Conservation (phyloP, 768 basidiomycete genomes). For the Tricholoma matsutake region DNA sequence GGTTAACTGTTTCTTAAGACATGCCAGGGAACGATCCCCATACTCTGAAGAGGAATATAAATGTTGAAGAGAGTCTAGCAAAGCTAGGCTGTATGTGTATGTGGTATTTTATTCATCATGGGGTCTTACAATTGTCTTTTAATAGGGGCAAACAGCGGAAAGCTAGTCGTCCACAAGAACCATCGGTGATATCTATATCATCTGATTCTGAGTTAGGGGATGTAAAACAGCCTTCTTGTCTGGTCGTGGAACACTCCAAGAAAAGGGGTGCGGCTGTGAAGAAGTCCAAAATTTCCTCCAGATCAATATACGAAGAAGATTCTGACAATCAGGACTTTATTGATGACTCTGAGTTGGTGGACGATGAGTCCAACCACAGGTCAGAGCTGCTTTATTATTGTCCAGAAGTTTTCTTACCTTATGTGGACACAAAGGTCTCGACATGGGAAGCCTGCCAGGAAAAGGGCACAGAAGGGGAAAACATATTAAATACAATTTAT, state of each 20-base stretch:
- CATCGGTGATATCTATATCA: not conserved
- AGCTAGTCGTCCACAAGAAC: not conserved
- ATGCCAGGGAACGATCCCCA: not conserved
- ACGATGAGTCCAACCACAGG: not conserved
- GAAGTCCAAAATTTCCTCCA: not conserved
- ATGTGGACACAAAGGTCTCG: not conserved
- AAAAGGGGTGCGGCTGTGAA: not conserved
- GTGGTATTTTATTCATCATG: not conserved
- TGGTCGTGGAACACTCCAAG: not conserved
- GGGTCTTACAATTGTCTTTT: not conserved
- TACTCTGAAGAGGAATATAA: not conserved
- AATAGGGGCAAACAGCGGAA: not conserved
- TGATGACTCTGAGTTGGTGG: not conserved
- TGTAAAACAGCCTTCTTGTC: not conserved
- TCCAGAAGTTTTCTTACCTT: not conserved
- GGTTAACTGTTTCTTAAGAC: not conserved
- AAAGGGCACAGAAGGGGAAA: not conserved
- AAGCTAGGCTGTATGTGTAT: not conserved
- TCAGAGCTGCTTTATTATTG: not conserved
- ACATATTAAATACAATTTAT: not conserved
- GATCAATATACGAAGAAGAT: not conserved
- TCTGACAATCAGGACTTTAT: not conserved
- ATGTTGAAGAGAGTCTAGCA: not conserved
- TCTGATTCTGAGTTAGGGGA: not conserved
- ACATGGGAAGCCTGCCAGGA: not conserved